These are phyloP conservation scores for Hypoxylon sp. DNA, from an alignment of 2,329 filamentous ascomycete species.

Conservation along the genomic window DNA sequence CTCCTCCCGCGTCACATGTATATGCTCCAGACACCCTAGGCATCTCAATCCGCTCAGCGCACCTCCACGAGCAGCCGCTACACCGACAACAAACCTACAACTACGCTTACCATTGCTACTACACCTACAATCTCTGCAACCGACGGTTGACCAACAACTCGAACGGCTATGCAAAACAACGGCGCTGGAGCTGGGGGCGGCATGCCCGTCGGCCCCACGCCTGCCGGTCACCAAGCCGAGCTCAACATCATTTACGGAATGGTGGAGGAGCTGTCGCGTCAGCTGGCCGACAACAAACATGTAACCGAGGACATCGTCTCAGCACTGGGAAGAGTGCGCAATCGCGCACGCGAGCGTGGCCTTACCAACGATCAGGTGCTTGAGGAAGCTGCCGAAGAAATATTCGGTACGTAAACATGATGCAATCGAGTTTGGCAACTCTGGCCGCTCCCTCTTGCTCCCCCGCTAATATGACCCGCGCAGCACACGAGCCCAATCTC, in stretches of 20 bases:
- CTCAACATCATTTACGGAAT: slow-evolving; percentile 73
- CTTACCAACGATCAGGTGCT: slow-evolving; percentile 67
- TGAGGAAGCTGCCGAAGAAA: slow-evolving; percentile 61
- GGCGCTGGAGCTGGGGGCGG: slow-evolving; percentile 47
- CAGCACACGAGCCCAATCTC: slow-evolving; percentile 66
- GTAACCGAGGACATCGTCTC: slow-evolving; percentile 70
- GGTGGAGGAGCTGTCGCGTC: slow-evolving; percentile 71
- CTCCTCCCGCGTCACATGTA: background rate
- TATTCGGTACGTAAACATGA: slow-evolving; percentile 57
- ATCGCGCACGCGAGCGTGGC: slow-evolving; percentile 60
- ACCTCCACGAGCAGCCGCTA: background rate
- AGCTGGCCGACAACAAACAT: slow-evolving; percentile 67
- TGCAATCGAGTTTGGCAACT: background rate
- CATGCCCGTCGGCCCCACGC: slow-evolving; percentile 62
- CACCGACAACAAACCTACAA: background rate
- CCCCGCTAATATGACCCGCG: slow-evolving; percentile 8
- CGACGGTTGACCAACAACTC: slow-evolving; percentile 24
- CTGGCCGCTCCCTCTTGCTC: background rate
- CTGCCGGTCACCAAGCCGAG: slow-evolving; percentile 73
- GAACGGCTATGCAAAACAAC: slow-evolving; percentile 43
- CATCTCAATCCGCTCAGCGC: background rate
- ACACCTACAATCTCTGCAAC: background rate
- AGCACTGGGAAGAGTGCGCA: slow-evolving; percentile 68
- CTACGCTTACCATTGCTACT: slow-evolving; percentile 5
- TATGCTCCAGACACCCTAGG: too few species aligned